phyloP scores from a whole-genome alignment of 2,329 filamentous ascomycete genomes.

The Aspergillus vadensis region DNA sequence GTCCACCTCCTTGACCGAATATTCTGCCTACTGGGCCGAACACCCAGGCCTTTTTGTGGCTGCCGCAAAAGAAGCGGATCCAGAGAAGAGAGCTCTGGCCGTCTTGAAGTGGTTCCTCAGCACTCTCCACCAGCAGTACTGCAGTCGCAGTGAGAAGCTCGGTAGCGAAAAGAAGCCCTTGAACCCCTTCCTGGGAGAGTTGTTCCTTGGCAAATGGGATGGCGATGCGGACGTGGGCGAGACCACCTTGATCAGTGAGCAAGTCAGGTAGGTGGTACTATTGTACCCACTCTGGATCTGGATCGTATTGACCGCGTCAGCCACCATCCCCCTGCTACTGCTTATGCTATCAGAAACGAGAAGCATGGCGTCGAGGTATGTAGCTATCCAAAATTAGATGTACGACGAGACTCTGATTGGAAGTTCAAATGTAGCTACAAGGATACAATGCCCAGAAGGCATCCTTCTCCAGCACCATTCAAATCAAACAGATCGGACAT shows the following conservation, averaged over 20 bases:
- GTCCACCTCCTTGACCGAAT: conserved; percentile 75
- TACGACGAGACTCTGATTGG: background rate
- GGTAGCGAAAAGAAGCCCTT: conserved; percentile 97
- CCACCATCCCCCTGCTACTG: conserved; percentile 92
- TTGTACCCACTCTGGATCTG: background rate
- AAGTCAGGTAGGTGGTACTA: conserved; percentile 66
- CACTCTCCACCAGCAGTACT: conserved; percentile 85
- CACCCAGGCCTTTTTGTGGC: conserved; percentile 78
- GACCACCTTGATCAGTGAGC: conserved; percentile 87
- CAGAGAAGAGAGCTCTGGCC: conserved; percentile 77
- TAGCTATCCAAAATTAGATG: background rate
- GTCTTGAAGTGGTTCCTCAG: conserved; percentile 97
- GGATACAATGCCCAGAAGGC: conserved; percentile 97
- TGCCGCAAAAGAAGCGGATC: conserved; percentile 75
- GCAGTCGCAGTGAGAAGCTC: conserved; percentile 71
- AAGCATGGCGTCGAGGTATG: conserved; percentile 69
- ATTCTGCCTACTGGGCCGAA: conserved; percentile 80
- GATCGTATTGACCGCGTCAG: conserved; percentile 37
- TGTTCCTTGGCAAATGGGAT: conserved; percentile 90
- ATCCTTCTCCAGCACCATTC: conserved; percentile 89
- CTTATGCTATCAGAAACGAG: conserved; percentile 87
- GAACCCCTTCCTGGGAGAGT: conserved; percentile 92
- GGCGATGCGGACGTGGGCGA: conserved; percentile 69
- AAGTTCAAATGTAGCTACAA: conserved; percentile 49
- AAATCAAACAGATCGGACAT: conserved; percentile 92